Evolutionary conservation across 2,329 filamentous ascomycete genomes (phyloP), one percentile per base, ranked within the genome.

Genomic region (Celoporthe dispersa): DNA sequence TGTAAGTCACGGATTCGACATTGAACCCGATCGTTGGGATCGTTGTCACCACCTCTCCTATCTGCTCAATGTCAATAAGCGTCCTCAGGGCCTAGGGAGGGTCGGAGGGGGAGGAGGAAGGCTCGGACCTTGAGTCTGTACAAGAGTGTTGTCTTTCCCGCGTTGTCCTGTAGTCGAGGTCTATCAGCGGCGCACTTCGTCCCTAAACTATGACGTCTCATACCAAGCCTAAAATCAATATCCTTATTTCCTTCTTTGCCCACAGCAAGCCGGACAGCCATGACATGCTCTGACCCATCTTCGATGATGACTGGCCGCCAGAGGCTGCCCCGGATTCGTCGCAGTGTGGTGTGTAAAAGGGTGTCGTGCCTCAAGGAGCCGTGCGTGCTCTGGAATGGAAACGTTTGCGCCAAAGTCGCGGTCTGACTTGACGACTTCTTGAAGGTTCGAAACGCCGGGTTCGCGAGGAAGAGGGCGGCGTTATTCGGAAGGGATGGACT

Each of bases 1-100:
- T 95, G 86, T 99, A 99, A 76, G 94, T 96, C 74, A 99, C 96
- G 31, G 94, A 97, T 83, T 99, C 96, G 77, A 99, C 96, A 81
- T 99, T 99, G 87, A 99, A 99, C 72, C 96, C 96, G 81, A 99
- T 98, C 68, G 96, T 99, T 28, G 96, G 96, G 86, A 98, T 98
- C 77, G 96, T 99, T 72, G 96, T 98, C 75, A 99, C 96, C 60
- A 99, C 96, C 81, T 99, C 96, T 79, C 96, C 96, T 79, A 99
- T 97, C 94, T 98, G 79, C 33, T 39, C 37, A 51, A 69, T 48
- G 63, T 74, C 65, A 74, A 71, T 65, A 35, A 35, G 65, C 57
- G 39, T 53, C 19, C 37, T 12, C 33, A 44, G 14, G 51, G 60
- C 9, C 16, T 11, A 16, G 28, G n/a, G 0, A 22, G 16, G 12